Evolutionary conservation across 1,139 yeast genomes (phyloP).

Genomic region (Lodderomyces orthopsilosis): DNA sequence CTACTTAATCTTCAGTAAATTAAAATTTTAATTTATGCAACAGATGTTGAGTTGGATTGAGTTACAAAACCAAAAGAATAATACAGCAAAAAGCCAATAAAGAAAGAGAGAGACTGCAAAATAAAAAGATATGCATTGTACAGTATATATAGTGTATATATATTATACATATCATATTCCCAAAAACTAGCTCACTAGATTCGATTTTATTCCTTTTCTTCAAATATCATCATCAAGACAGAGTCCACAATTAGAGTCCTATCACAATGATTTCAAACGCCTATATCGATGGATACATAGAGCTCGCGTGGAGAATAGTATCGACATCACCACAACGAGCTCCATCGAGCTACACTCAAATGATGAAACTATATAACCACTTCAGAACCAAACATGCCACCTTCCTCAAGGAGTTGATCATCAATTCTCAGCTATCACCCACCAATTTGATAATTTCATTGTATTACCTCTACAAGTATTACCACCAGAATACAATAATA

Average conservation of each 20-base stretch:
- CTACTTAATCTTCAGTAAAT: too few relatives aligned
- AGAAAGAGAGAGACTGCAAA: too few relatives aligned
- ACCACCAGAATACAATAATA: constrained; percentile 11
- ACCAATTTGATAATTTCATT: constrained; percentile 32
- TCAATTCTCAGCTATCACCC: constrained; percentile 28
- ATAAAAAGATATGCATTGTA: too few relatives aligned
- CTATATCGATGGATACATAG: constrained; percentile 13
- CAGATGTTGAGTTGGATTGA: too few relatives aligned
- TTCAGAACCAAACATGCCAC: constrained; percentile 20
- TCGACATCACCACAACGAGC: constrained; percentile 3
- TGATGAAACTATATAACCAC: constrained; percentile 11
- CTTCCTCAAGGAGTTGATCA: constrained; percentile 21
- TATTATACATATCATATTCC: too few relatives aligned
- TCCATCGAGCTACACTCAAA: not conserved
- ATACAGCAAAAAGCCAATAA: too few relatives aligned
- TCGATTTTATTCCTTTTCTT: not conserved
- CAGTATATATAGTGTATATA: too few relatives aligned
- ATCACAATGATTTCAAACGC: constrained; percentile 5
- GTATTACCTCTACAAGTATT: constrained; percentile 30
- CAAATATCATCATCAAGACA: too few relatives aligned
- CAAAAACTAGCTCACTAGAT: too few relatives aligned
- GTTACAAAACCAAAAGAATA: too few relatives aligned
- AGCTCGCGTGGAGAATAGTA: constrained; percentile 15
- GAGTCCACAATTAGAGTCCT: too few relatives aligned
- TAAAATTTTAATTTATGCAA: too few relatives aligned